phyloP scores from a whole-genome alignment of 176 grass and related monocot genomes.

The Poa pratensis region DNA sequence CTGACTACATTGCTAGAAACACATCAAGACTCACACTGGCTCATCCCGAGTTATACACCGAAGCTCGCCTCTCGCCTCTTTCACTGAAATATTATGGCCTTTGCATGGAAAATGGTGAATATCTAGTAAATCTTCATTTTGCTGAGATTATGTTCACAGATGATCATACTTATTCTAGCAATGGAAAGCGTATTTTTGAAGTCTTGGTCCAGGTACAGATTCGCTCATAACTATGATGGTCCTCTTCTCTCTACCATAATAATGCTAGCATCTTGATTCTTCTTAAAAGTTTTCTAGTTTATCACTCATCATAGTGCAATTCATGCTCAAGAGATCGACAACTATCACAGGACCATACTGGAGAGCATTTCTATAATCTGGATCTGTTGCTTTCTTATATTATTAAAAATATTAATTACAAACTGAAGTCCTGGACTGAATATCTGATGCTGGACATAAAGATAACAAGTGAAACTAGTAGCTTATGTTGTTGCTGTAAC shows the following conservation, averaged over 20 bases:
- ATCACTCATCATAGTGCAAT: background rate
- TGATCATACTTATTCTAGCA: slow-evolving; percentile 71
- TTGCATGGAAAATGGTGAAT: slow-evolving; percentile 83
- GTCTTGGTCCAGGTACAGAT: slow-evolving; percentile 81
- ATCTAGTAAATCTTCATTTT: slow-evolving; percentile 77
- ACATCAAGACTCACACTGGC: slow-evolving; percentile 48
- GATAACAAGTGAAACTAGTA: background rate
- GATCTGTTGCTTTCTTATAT: background rate
- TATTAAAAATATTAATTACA: background rate
- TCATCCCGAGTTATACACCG: slow-evolving; percentile 72
- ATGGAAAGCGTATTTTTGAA: slow-evolving; percentile 80
- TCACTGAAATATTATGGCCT: slow-evolving; percentile 87
- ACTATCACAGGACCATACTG: background rate
- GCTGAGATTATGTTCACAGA: slow-evolving; percentile 87
- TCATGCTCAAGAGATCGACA: background rate
- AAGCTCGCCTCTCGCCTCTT: slow-evolving; percentile 80
- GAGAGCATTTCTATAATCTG: background rate
- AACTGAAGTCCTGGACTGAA: background rate
- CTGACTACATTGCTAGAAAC: slow-evolving; percentile 72
- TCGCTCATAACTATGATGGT: background rate
- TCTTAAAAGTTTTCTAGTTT: background rate
- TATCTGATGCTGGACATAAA: background rate
- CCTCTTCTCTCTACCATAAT: background rate
- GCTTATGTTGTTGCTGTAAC: slow-evolving; percentile 11
- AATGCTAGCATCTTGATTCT: slow-evolving; percentile 16